phyloP scores from a whole-genome alignment of 345 rosid genomes.

The Hypericum androsaemum region DNA sequence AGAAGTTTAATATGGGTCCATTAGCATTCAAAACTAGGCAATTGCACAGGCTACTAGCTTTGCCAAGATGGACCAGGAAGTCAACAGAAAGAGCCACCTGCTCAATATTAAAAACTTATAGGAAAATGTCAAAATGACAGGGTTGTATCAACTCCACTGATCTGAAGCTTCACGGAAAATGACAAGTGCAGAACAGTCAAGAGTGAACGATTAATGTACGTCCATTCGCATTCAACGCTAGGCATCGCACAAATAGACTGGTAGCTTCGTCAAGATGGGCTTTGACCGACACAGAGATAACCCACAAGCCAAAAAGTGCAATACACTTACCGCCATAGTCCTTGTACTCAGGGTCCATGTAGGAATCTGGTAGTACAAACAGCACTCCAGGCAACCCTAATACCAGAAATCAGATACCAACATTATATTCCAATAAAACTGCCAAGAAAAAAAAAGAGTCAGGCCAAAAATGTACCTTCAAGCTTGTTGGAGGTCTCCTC shows the following conservation, averaged over 20 bases:
- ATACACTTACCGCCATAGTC: slow-evolving; percentile 76
- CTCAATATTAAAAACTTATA: no score
- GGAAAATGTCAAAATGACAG: not conserved
- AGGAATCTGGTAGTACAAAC: slow-evolving; percentile 90
- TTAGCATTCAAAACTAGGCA: slow-evolving; percentile 41
- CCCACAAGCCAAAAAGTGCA: not conserved
- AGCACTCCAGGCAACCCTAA: slow-evolving; percentile 82
- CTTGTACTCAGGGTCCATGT: slow-evolving; percentile 79
- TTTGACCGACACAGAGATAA: not conserved
- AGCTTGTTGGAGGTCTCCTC: slow-evolving; percentile 93
- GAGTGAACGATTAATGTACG: slow-evolving; percentile 15
- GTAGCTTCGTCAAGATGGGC: slow-evolving; percentile 25
- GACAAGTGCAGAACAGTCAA: slow-evolving; percentile 9
- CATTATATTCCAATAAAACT: not conserved
- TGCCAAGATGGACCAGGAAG: slow-evolving; percentile 48
- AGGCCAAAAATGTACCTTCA: slow-evolving; percentile 41
- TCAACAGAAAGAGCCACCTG: not conserved
- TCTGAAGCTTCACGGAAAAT: slow-evolving; percentile 16
- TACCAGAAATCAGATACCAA: not conserved
- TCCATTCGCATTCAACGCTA: slow-evolving; percentile 46
- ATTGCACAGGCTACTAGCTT: slow-evolving; percentile 35
- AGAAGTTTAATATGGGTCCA: slow-evolving; percentile 29
- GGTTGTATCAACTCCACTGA: slow-evolving; percentile 23
- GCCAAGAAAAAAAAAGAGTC: not conserved
- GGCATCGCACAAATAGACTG: slow-evolving; percentile 13